Conservation (phyloP, 2,329 filamentous ascomycete species). For the Botrytis paeoniae region DNA sequence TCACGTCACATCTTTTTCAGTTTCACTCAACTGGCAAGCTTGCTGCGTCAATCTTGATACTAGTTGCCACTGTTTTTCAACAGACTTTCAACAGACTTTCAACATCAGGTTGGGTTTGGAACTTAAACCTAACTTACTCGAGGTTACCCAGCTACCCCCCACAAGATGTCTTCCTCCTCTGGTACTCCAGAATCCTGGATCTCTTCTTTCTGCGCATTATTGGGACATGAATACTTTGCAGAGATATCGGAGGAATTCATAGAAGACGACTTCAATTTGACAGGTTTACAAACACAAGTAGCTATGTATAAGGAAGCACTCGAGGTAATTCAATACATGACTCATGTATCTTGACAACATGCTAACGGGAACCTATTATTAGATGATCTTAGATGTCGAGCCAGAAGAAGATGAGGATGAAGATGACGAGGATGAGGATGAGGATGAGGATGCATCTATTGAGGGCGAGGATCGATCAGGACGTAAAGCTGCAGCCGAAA, state of each 20-base stretch:
- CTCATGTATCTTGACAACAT: background rate
- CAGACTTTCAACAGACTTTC: background rate
- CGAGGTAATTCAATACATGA: slow-evolving; percentile 53
- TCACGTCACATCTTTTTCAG: background rate
- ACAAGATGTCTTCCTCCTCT: slow-evolving; percentile 38
- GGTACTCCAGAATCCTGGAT: slow-evolving; percentile 80
- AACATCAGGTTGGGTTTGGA: slow-evolving; percentile 10
- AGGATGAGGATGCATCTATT: slow-evolving; percentile 66
- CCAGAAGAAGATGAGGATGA: slow-evolving; percentile 92
- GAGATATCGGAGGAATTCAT: slow-evolving; percentile 99
- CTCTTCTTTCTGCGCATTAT: slow-evolving; percentile 88
- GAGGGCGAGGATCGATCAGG: slow-evolving; percentile 57
- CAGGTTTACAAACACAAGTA: slow-evolving; percentile 89
- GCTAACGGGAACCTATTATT: slow-evolving; percentile 22
- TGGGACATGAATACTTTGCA: slow-evolving; percentile 98
- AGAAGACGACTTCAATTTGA: slow-evolving; percentile 99
- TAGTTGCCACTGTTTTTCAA: background rate
- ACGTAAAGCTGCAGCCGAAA: slow-evolving; percentile 52
- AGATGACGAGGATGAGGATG: slow-evolving; percentile 66
- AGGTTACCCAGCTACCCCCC: slow-evolving; percentile 4
- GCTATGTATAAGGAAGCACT: slow-evolving; percentile 98
- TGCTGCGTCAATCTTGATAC: background rate
- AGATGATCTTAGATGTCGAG: slow-evolving; percentile 98
- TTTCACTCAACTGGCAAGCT: background rate
- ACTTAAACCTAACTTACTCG: background rate